Base-by-base conservation (phyloP, 2,329 filamentous ascomycete genomes). In the Furcasterigmium sp. region DNA sequence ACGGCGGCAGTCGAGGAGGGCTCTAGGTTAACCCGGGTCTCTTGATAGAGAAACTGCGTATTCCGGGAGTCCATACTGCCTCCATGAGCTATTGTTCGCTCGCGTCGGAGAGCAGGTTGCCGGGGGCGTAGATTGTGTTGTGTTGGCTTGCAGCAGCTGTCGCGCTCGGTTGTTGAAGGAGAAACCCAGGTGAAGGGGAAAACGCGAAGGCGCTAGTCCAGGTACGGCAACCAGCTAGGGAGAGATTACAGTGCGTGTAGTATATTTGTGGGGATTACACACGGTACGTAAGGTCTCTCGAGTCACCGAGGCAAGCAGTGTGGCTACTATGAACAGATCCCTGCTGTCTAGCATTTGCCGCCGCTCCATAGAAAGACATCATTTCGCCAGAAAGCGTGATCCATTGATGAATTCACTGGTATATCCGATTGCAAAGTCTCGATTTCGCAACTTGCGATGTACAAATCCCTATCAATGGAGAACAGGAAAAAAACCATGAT, bases 11-110 rank as follows among this genome's bases (percentile, higher is more conserved):
- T 72, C 54, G 79, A 84, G 48, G 80, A 75, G 51, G 83, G 81
- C 66, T 93, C 87, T 56, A 93, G 77, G 64, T 87, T 88, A 65
- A 95, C 72, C 62, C 87, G 83, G 63, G 86, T 89, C 76, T 94
- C 89, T 72, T 90, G 91, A 74, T 86, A 93, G 66, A 87, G 73
- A 66, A 79, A 84, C 51, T 77, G 75, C 53, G 78, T 74, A 58
- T 77, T 75, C 58, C 71, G 64, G 56, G 73, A 71, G 57, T 76
- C 79, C 84, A 88, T 88, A 60, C 73, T 78, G 72, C 73, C 70
- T 75, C 80, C 84, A 85, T 85, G 50, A 52, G 60, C 29, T 39
- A 19, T 37, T 35, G 35, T 28, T 42, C 42, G 44, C 39, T 15
- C 28, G 21, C 38, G 25, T 42, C 9, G 39, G 20, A 34, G 28